Conservation (phyloP, 768 basidiomycete genomes). For the Asterophora parasitica region DNA sequence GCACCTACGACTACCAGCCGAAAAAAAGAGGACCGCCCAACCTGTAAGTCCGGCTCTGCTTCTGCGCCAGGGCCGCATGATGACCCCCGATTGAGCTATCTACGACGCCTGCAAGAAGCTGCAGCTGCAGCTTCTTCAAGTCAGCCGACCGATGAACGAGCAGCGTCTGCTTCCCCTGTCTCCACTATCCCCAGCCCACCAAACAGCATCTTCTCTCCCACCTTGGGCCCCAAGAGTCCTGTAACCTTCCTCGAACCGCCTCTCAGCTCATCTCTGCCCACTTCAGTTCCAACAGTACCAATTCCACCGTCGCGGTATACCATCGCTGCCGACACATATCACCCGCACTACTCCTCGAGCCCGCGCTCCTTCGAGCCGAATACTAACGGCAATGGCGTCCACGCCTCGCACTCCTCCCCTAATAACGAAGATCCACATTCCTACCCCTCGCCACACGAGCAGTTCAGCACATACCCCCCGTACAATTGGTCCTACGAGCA, state of each 20-base stretch:
- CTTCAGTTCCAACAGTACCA: slow-evolving; percentile 35
- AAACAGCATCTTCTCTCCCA: slow-evolving; percentile 42
- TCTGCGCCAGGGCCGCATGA: not conserved
- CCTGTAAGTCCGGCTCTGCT: slow-evolving; percentile 46
- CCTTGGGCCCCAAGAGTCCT: slow-evolving; percentile 39
- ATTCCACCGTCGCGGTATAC: slow-evolving; percentile 67
- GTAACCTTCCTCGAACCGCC: slow-evolving; percentile 52
- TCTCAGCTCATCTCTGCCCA: slow-evolving; percentile 29
- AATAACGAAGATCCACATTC: slow-evolving; percentile 42
- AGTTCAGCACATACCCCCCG: slow-evolving; percentile 59
- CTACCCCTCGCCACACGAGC: slow-evolving; percentile 42
- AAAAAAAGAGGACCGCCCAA: slow-evolving; percentile 94
- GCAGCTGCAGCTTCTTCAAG: slow-evolving; percentile 50
- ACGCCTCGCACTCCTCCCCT: slow-evolving; percentile 30
- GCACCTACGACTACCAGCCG: slow-evolving; percentile 90
- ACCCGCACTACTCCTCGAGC: slow-evolving; percentile 46
- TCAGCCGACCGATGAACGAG: slow-evolving; percentile 28
- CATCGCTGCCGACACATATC: slow-evolving; percentile 65
- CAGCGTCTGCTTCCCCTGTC: slow-evolving; percentile 39
- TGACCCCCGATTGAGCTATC: slow-evolving; percentile 45
- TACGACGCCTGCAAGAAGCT: slow-evolving; percentile 77
- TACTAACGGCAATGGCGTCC: slow-evolving; percentile 26
- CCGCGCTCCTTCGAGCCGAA: slow-evolving; percentile 33
- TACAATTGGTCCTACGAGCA: slow-evolving; percentile 73
- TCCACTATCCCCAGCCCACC: slow-evolving; percentile 47